Evolutionary conservation across 441 rosid species (phyloP), one percentile per base, ranked within the genome.

Genomic region (Populus hybrid): DNA sequence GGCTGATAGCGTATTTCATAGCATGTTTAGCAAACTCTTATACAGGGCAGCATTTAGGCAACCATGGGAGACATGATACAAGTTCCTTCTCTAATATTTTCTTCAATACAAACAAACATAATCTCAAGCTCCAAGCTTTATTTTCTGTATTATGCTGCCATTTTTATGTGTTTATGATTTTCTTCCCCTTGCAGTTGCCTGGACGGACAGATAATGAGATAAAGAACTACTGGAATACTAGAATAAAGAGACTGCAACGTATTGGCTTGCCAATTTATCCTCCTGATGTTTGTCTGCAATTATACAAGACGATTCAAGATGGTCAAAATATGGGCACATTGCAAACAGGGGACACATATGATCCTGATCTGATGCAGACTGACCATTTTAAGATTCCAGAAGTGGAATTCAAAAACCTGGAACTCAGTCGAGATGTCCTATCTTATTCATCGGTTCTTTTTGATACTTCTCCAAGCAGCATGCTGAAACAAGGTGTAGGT

Each of bases 131-230:
- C 65, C 14, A 4, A 61, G 65, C 28, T 61, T 61, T 61, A 23
- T 21, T 23, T 61, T 61, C 38, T 42, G 35, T 75, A 73, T 10
- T 26, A 42, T 71, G 63, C 65, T 61, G 10, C 65, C 65, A 61
- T 69, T 50, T 72, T 24, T 8, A 35, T 71, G 65, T 71, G n/a
- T 23, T 42, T 66, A 11, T 24, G 53, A 61, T 75, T 63, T 76
- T 59, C 53, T 65, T 36, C 68, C 33, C 77, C 42, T 75, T 73
- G 67, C 87, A 96, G 98, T 79, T 96, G 84, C 99, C 98, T 76
- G 99, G 98, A 66, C 96, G 98, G 69, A 96, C 98, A 65, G 99
- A 96, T 87, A 96, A 96, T 81, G 99, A 96, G 90, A 94, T 96
- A 85, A 96, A 96, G 83, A 96, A 96, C 86, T 96, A 96, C 79